phyloP scores from a whole-genome alignment of 2,329 filamentous ascomycete genomes.

The Aureobasidium musti region DNA sequence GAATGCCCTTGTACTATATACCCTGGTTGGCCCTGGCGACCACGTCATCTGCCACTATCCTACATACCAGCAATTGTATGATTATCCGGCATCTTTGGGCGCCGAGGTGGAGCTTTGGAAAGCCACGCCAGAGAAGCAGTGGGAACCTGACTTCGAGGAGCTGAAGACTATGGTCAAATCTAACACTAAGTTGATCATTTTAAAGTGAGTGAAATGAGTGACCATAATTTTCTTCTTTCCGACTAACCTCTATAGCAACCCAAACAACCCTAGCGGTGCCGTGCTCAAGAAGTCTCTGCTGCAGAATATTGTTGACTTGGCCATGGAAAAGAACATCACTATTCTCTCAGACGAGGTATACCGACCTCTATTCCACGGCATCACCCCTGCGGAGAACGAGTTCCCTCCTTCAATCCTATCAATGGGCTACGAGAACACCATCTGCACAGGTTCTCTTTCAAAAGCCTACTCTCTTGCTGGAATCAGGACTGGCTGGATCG shows the following conservation, averaged over 20 bases:
- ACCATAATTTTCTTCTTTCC: background rate
- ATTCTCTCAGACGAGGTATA: slow-evolving; percentile 82
- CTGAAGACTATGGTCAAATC: slow-evolving; percentile 64
- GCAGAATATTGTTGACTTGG: slow-evolving; percentile 63
- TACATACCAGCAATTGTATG: slow-evolving; percentile 78
- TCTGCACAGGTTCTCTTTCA: slow-evolving; percentile 78
- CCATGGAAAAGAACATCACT: slow-evolving; percentile 62
- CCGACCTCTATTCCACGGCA: slow-evolving; percentile 75
- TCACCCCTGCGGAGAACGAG: slow-evolving; percentile 54
- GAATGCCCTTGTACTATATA: slow-evolving; percentile 79
- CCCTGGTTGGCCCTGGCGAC: slow-evolving; percentile 55
- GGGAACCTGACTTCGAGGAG: slow-evolving; percentile 66
- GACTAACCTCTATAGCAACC: slow-evolving; percentile 58
- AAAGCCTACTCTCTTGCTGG: slow-evolving; percentile 85
- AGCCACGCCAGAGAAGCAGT: slow-evolving; percentile 64
- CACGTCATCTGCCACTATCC: background rate
- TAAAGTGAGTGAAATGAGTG: slow-evolving; percentile 49
- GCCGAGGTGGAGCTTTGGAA: slow-evolving; percentile 78
- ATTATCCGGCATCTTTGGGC: slow-evolving; percentile 71
- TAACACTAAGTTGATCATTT: slow-evolving; percentile 71
- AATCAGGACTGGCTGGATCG: slow-evolving; percentile 80
- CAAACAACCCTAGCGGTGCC: slow-evolving; percentile 79
- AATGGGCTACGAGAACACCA: slow-evolving; percentile 68
- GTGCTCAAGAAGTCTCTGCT: slow-evolving; percentile 65
- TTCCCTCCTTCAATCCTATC: slow-evolving; percentile 69